Conservation (phyloP, 345 rosid genomes). For the Acer yangbiense region DNA sequence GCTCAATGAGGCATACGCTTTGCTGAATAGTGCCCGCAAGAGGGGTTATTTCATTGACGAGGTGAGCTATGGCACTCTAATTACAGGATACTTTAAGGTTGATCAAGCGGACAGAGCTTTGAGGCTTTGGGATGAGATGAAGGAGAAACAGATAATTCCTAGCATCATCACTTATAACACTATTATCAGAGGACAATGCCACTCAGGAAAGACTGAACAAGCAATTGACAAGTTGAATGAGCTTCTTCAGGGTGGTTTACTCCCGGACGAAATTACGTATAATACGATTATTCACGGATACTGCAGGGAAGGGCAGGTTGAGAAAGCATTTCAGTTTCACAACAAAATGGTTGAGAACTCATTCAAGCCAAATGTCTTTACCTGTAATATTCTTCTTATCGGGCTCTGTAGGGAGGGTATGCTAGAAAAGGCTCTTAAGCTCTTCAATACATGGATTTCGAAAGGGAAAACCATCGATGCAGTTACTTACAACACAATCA, state of each 20-base stretch:
- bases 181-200: conserved; percentile 69
- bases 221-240: conserved; percentile 72
- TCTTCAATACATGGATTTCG: conserved; percentile 63
- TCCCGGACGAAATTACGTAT: conserved; percentile 66
- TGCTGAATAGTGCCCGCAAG: conserved; percentile 55
- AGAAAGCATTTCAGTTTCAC: conserved; percentile 83
- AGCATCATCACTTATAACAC: conserved; percentile 65
- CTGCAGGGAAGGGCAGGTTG: conserved; percentile 65
- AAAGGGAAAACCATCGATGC: conserved; percentile 59
- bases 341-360: conserved; percentile 69
- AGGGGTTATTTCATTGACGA: conserved; percentile 77
- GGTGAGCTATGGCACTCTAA: conserved; percentile 78
- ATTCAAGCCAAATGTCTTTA: conserved; percentile 61
- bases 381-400: conserved; percentile 73
- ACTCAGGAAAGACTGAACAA: conserved; percentile 58
- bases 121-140: conserved; percentile 86
- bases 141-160: conserved; percentile 63
- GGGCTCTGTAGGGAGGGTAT: conserved; percentile 75
- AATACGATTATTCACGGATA: conserved; percentile 74
- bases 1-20: conserved; percentile 54
- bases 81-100: conserved; percentile 64
- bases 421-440: conserved; percentile 83
- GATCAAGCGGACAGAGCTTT: conserved; percentile 50
- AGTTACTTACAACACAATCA: conserved; percentile 79
- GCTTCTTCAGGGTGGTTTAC: conserved; percentile 58